Conservation (phyloP, 306 rosid genomes). For the Trichosanthes cucumerina region DNA sequence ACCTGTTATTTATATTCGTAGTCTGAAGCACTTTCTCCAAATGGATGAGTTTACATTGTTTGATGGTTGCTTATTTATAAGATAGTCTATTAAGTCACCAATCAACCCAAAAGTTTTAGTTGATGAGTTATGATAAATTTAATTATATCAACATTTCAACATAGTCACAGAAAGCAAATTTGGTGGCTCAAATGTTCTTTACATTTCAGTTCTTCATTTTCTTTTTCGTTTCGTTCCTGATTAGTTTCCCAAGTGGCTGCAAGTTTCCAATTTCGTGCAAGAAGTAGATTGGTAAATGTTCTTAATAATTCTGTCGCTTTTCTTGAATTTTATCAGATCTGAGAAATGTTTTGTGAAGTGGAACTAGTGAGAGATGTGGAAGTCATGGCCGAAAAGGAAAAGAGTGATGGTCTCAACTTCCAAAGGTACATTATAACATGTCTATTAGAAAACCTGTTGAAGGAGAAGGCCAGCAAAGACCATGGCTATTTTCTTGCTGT, state of each 20-base stretch:
- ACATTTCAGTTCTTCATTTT: neutral
- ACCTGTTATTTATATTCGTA: too few species aligned
- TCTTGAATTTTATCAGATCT: conserved; percentile 10
- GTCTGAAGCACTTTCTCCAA: neutral
- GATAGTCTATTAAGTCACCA: too few species aligned
- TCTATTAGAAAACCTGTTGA: conserved; percentile 26
- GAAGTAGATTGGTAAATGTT: neutral
- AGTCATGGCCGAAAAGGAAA: conserved; percentile 14
- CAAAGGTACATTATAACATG: conserved; percentile 15
- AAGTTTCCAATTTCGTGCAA: neutral
- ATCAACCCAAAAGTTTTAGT: too few species aligned
- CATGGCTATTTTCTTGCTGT: conserved; percentile 35
- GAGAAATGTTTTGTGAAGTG: conserved; percentile 27
- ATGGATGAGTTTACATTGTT: neutral
- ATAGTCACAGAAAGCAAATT: neutral
- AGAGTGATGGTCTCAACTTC: conserved; percentile 6
- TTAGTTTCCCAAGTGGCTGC: neutral
- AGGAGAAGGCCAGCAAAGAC: conserved; percentile 28
- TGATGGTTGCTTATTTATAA: neutral
- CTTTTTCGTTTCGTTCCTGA: neutral
- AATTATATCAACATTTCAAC: too few species aligned
- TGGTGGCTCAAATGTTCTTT: neutral
- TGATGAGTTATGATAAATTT: too few species aligned
- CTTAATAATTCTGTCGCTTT: neutral
- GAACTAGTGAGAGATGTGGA: conserved; percentile 23